Evolutionary conservation across 2,329 filamentous ascomycete species (phyloP).

Genomic region (Aspergillus persii): DNA sequence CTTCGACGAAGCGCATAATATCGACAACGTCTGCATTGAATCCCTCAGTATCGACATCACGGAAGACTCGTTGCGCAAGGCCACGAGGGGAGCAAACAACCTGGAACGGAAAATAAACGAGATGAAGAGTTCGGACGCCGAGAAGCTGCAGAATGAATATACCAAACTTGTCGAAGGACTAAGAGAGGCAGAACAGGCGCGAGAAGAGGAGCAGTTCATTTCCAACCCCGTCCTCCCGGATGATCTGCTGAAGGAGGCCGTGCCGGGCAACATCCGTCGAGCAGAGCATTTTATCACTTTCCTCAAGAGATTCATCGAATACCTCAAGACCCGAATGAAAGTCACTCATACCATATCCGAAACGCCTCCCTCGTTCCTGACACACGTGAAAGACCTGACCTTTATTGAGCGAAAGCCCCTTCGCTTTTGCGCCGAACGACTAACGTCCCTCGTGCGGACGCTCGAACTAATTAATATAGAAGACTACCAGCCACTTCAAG

Average conservation of each 20-base stretch:
- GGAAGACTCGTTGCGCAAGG: slow-evolving; percentile 88
- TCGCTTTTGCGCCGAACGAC: slow-evolving; percentile 85
- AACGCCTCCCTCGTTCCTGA: slow-evolving; percentile 88
- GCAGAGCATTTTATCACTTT: slow-evolving; percentile 97
- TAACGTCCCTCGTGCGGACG: slow-evolving; percentile 91
- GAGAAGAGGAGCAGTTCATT: slow-evolving; percentile 96
- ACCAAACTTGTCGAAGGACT: slow-evolving; percentile 91
- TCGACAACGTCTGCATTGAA: slow-evolving; percentile 99
- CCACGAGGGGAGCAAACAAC: slow-evolving; percentile 84
- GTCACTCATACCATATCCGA: slow-evolving; percentile 96
- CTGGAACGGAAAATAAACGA: slow-evolving; percentile 87
- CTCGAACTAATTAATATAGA: slow-evolving; percentile 96
- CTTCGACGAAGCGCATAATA: slow-evolving; percentile 98
- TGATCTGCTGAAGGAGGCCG: slow-evolving; percentile 90
- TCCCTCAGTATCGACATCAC: slow-evolving; percentile 95
- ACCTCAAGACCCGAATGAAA: slow-evolving; percentile 97
- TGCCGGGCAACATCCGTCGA: slow-evolving; percentile 92
- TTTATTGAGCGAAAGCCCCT: slow-evolving; percentile 97
- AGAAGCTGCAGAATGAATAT: slow-evolving; percentile 93
- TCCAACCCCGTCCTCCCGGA: slow-evolving; percentile 91
- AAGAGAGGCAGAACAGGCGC: slow-evolving; percentile 80
- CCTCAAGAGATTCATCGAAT: slow-evolving; percentile 94
- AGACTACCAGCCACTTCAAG: slow-evolving; percentile 93
- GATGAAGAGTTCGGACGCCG: slow-evolving; percentile 93
- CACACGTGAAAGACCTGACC: slow-evolving; percentile 89